These are phyloP conservation scores for Pleomassaria siparia DNA, from an alignment of 2,329 filamentous ascomycete genomes.

Conservation along the genomic window DNA sequence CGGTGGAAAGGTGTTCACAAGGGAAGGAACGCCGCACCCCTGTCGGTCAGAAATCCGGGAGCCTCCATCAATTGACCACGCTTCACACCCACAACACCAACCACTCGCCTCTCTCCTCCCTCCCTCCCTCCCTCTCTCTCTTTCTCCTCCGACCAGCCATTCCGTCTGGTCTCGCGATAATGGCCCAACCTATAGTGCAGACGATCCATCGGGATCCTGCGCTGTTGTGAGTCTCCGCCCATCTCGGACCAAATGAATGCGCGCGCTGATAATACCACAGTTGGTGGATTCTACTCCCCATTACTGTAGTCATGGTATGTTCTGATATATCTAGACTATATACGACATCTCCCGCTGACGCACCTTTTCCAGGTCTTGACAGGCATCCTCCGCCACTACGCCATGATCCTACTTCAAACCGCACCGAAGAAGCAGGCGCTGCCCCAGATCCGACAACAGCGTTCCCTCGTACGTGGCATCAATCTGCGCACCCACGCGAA, in stretches of 20 bases:
- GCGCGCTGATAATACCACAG: conserved; percentile 52
- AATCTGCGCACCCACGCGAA: conserved; percentile 81
- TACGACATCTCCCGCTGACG: not conserved
- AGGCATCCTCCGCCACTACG: conserved; percentile 94
- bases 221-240: conserved; percentile 71
- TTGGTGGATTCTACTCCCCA: conserved; percentile 98
- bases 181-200: conserved; percentile 86
- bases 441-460: conserved; percentile 78
- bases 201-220: conserved; percentile 98
- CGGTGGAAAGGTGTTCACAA: conserved; percentile 42
- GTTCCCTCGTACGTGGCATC: conserved; percentile 79
- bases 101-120: conserved; percentile 16
- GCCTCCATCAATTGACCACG: conserved; percentile 26
- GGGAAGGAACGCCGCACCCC: conserved; percentile 31
- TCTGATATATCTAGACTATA: not conserved
- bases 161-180: conserved; percentile 46
- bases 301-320: conserved; percentile 90
- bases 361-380: conserved; percentile 69
- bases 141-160: conserved; percentile 1
- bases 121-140: conserved; percentile 13
- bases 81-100: conserved; percentile 11
- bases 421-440: conserved; percentile 80
- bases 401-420: conserved; percentile 83
- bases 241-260: not conserved
- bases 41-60: conserved; percentile 25